Conservation (phyloP, 345 rosid species). For the Geranium rotundifolium region DNA sequence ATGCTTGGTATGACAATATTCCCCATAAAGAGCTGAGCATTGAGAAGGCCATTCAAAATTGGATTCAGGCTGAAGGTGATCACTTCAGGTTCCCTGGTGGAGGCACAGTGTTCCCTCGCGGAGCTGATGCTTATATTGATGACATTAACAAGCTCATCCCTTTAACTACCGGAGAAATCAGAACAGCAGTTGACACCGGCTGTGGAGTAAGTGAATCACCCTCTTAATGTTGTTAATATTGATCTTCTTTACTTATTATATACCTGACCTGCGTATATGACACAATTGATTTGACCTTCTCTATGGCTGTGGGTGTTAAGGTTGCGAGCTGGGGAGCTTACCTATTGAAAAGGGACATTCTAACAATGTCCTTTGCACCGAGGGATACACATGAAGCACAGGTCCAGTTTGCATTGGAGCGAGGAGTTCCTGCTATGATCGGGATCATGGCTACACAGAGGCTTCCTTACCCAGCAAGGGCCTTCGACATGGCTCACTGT, state of each 20-base stretch:
- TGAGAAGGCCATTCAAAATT: constrained; percentile 94
- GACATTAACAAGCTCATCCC: constrained; percentile 69
- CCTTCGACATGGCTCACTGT: constrained; percentile 15
- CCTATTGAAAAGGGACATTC: constrained; percentile 47
- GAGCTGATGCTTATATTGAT: constrained; percentile 94
- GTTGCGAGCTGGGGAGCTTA: constrained; percentile 98
- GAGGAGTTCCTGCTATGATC: constrained; percentile 95
- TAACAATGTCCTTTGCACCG: too few relatives aligned
- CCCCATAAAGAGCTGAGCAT: constrained; percentile 92
- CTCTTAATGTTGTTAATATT: not conserved
- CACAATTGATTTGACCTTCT: too few relatives aligned
- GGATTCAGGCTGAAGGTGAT: constrained; percentile 91
- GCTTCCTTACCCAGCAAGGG: constrained; percentile 95
- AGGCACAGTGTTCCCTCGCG: constrained; percentile 90
- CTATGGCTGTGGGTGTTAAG: constrained; percentile 17
- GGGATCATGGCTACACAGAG: constrained; percentile 77
- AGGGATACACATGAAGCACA: too few relatives aligned
- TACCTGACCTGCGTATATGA: not conserved
- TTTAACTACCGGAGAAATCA: constrained; percentile 57
- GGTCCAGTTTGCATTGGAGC: constrained; percentile 13
- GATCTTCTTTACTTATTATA: not conserved
- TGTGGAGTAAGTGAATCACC: constrained; percentile 66
- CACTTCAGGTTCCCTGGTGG: constrained; percentile 95
- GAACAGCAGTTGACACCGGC: constrained; percentile 92
- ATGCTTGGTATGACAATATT: constrained; percentile 91